Evolutionary conservation across 2,329 filamentous ascomycete species (phyloP), one percentile per base, ranked within the genome.

Genomic region (Xylaria polymorpha): DNA sequence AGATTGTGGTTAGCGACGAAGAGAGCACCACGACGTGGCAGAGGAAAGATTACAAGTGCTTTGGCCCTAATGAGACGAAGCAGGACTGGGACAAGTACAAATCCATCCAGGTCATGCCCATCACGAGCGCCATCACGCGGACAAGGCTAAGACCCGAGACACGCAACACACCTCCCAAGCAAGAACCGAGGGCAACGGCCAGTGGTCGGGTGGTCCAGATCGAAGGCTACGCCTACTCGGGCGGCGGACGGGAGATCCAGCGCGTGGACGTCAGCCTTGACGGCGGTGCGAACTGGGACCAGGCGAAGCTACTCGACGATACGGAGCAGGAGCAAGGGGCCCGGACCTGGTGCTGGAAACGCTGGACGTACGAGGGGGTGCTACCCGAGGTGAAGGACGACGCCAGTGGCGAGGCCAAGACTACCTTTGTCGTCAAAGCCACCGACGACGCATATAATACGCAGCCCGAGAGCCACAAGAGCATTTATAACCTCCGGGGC

Each of bases 191-290:
- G 15, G 32, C 60, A 7, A 67, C 71, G 6, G 41, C 56, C 15
- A 50, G 64, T 14, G 63, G 56, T 7, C 70, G 69, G 1, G 61
- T 74, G 8, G 74, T 79, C 8, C 74, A 78, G 67, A 76, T 91
- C 4, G 83, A 85, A 60, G 90, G 90, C 0, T 92, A 91, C 76
- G 90, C 90, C 1, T 91, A 90, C 75, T 90, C 88, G 0, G 90
- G 90, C 35, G 90, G 90, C 53, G 90, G 90, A 1, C 85, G 88
- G 39, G 84, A 84, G 75, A 89, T 92, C 70, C 84, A 90, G 55
- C 86, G 90, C n/a, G 90, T 92, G 3, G 90, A 92, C 72, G 81
- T 92, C 39, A 89, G 86, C 67, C 80, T 89, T 37, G 90, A 92
- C 74, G 87, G 86, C 29, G 90, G 90, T 46, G 82, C 81, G 64